Base-by-base conservation (phyloP, 2,329 filamentous ascomycete genomes). In the Aspergillus hiratsukae region DNA sequence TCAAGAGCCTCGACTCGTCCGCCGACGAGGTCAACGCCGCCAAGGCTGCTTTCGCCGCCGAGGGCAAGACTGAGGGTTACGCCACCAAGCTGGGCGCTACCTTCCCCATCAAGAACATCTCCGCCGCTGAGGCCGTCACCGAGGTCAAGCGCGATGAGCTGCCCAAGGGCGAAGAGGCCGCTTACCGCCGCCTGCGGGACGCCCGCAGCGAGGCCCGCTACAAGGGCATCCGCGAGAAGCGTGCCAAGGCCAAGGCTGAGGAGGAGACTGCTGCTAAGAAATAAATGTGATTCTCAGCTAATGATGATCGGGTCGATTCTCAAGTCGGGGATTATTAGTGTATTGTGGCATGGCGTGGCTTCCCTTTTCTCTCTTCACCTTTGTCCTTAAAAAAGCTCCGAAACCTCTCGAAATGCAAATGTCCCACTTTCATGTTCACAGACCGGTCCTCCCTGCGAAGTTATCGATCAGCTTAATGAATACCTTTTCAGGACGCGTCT, bases 1-100 rank as follows among this genome's bases (percentile, higher is more conserved):
- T 88, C 82, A 97, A 96, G 90, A 88, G 89, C 78, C 90, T 90
- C 78, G 91, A 96, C 81, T 88, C 87, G 65, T 83, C 88, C 78
- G 90, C 90, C 76, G 89, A 93, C 74, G 87, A 89, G 61, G 87
- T 94, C 80, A 88, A 86, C 76, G 79, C 87, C 71, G 85, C 85
- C 76, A 79, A 83, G 74, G 83, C 81, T 75, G 79, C 81, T 68
- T 73, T 73, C 62, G 69, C 70, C 49, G 67, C 78, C 65, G 72
- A 73, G 61, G 71, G 69, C 66, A 81, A 82, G 76, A 75, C 79
- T 68, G 77, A 81, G 69, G 80, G 78, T 70, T 71, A 80, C 69
- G 70, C 77, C 70, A 78, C 74, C 69, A 80, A 76, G 74, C 74
- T 86, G 71, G 74, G 78, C 73, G 76, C 81, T 64, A 75, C 81